Evolutionary conservation across 192 early-diverging fungal species (phyloP), one percentile per base, ranked within the genome.

Genomic region (Kickxella alabastrina): DNA sequence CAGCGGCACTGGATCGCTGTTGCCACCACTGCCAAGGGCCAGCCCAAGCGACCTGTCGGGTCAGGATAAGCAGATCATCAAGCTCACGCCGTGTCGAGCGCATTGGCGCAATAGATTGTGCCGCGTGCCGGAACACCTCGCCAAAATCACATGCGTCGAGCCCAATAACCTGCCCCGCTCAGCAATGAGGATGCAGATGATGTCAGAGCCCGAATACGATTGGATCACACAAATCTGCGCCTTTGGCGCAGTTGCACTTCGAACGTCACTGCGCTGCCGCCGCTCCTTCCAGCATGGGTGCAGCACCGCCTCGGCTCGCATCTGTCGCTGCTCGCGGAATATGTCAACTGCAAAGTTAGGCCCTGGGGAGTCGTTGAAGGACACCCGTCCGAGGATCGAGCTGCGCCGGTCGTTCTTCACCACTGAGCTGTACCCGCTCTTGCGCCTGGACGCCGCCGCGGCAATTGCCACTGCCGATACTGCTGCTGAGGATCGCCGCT

Each of bases 291-390:
- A 75, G 48, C 64, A 66, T 38, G 52, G 18, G 26, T 62, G 55
- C 29, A 75, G 29, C 3, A 75, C 53, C 4, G 59, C 56, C 28
- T 75, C 64, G 9, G 71, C 71, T 0, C 52, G 43, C 59, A 67
- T 67, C 43, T 59, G 71, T 27, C 59, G 64, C 34, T 75, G 71
- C 41, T 75, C 71, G 28, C 64, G 51, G 27, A 75, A 63, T 37
- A 62, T 50, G 35, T 75, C 71, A 13, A 60, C 64, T 1, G 63
- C 63, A 29, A 62, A 66, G 18, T 52, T 62, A 34, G 56, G 43
- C 7, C 63, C 71, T 8, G 71, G 71, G 26, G 70, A 67, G 59
- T 75, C 71, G 51, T 58, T 65, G 43, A 75, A 62, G 3, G 71
- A 75, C 6, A 63, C 59, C 0, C 71, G 71, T 1, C 71, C 71